Percentiles rank a stretch among this genome's conserved stretches.
Evolutionary conservation across 1,284 basidiomycete species (phyloP).

Genomic region (Somion occarium): DNA sequence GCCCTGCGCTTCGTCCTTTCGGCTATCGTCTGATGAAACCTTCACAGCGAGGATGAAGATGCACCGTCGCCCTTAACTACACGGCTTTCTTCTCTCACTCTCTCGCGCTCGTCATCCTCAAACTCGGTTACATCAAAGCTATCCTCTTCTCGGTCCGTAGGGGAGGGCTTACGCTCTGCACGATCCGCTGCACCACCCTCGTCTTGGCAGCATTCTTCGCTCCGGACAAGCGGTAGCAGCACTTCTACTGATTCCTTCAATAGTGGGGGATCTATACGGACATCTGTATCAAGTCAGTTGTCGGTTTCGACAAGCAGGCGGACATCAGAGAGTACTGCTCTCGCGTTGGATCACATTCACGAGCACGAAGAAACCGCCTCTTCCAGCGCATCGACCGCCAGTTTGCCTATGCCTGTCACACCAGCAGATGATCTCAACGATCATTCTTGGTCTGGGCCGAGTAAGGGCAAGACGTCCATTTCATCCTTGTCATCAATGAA

Average conservation of each 20-base stretch:
- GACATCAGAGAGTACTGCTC: slow-evolving; percentile 3
- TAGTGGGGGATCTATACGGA: slow-evolving; percentile 5
- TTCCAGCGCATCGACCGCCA: slow-evolving; percentile 8
- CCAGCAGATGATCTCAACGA: slow-evolving; percentile 3
- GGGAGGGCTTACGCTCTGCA: slow-evolving; percentile 13
- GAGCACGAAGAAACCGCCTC: slow-evolving; percentile 17
- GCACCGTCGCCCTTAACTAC: slow-evolving; percentile 70
- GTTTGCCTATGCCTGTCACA: slow-evolving; percentile 10
- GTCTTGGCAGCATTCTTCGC: slow-evolving; percentile 17
- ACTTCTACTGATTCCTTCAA: slow-evolving; percentile 17
- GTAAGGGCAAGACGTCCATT: not conserved
- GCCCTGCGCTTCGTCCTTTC: slow-evolving; percentile 3
- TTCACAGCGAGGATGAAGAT: slow-evolving; percentile 69
- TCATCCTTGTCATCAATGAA: not conserved
- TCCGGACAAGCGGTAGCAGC: slow-evolving; percentile 20
- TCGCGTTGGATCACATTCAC: slow-evolving; percentile 10
- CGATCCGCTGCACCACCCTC: slow-evolving; percentile 21
- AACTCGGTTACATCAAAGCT: slow-evolving; percentile 24
- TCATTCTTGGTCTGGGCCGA: not conserved
- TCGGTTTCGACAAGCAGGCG: slow-evolving; percentile 9
- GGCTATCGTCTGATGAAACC: slow-evolving; percentile 2
- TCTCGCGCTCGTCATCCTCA: slow-evolving; percentile 35
- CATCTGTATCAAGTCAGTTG: slow-evolving; percentile 18
- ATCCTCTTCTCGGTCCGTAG: slow-evolving; percentile 30
- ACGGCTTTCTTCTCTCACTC: slow-evolving; percentile 52